Evolutionary conservation across 176 grass and related monocot species (phyloP).

Genomic region (Carex parvula): DNA sequence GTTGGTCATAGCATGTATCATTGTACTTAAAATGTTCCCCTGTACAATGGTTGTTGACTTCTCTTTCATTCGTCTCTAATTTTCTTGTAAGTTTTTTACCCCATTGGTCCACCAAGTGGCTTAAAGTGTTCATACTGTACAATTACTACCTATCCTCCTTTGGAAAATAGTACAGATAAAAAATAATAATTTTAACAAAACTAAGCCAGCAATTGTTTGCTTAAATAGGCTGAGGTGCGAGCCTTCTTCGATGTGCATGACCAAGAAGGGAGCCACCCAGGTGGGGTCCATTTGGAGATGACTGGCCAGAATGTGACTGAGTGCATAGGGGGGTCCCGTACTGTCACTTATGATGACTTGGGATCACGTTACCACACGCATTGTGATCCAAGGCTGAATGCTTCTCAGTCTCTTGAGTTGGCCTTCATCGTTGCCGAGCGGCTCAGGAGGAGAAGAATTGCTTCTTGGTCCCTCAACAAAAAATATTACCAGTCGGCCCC

Average conservation of each 20-base stretch:
- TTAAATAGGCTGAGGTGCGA: conserved; percentile 61
- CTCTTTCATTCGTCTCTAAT: background rate
- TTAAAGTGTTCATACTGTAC: background rate
- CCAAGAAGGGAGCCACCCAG: conserved; percentile 77
- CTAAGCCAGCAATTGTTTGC: background rate
- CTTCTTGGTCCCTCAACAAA: conserved; percentile 34
- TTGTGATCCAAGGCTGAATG: conserved; percentile 79
- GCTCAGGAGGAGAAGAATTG: conserved; percentile 63
- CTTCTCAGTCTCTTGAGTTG: conserved; percentile 84
- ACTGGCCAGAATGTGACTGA: conserved; percentile 83
- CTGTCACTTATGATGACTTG: conserved; percentile 62
- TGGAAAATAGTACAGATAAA: background rate
- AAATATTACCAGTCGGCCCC: conserved; percentile 6
- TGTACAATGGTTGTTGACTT: background rate
- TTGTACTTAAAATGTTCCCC: background rate
- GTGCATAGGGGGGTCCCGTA: conserved; percentile 66
- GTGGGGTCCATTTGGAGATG: conserved; percentile 81
- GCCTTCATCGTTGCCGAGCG: conserved; percentile 68
- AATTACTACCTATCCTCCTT: background rate
- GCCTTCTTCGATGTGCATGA: conserved; percentile 79
- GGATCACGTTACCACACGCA: conserved; percentile 64
- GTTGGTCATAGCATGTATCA: background rate
- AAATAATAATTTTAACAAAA: background rate
- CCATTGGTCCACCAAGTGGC: background rate
- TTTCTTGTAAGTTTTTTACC: background rate